Conservation (phyloP, 2,329 filamentous ascomycete species). For the Phyllosticta ampelicida region DNA sequence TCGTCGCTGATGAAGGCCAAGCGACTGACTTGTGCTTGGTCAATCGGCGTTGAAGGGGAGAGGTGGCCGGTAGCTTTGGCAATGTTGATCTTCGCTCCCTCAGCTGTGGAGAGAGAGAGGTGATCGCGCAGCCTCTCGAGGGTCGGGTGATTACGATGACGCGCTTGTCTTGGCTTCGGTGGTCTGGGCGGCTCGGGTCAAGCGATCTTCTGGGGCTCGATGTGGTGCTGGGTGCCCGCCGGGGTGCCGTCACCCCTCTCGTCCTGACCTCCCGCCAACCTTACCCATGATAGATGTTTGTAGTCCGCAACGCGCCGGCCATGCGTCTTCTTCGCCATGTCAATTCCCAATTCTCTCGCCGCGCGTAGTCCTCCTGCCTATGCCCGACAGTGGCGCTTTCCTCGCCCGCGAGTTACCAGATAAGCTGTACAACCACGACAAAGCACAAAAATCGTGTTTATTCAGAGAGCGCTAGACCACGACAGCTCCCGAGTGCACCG, state of each 20-base stretch:
- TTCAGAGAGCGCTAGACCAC: slow-evolving; percentile 1
- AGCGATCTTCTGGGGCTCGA: neutral
- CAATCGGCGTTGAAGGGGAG: neutral
- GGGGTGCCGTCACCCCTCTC: slow-evolving; percentile 1
- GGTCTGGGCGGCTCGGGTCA: neutral
- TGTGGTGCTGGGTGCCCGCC: neutral
- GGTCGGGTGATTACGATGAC: neutral
- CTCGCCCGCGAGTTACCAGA: slow-evolving; percentile 3
- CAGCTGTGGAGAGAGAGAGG: neutral
- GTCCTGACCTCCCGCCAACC: slow-evolving; percentile 18
- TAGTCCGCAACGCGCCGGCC: slow-evolving; percentile 19
- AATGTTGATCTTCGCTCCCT: neutral
- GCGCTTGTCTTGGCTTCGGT: neutral
- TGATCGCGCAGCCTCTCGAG: neutral
- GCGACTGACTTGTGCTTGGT: neutral
- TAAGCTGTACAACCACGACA: slow-evolving; percentile 2
- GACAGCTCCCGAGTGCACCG: neutral
- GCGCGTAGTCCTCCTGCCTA: slow-evolving; percentile 22
- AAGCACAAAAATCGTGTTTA: neutral
- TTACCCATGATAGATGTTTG: slow-evolving; percentile 19
- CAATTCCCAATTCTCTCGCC: slow-evolving; percentile 22
- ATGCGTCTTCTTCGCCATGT: slow-evolving; percentile 18
- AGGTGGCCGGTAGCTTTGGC: neutral
- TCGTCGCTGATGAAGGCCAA: neutral
- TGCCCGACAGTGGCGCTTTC: slow-evolving; percentile 12